These are phyloP conservation scores for Lasiosphaeris hirsuta DNA, from an alignment of 495 filamentous ascomycete species.

Conservation along the genomic window DNA sequence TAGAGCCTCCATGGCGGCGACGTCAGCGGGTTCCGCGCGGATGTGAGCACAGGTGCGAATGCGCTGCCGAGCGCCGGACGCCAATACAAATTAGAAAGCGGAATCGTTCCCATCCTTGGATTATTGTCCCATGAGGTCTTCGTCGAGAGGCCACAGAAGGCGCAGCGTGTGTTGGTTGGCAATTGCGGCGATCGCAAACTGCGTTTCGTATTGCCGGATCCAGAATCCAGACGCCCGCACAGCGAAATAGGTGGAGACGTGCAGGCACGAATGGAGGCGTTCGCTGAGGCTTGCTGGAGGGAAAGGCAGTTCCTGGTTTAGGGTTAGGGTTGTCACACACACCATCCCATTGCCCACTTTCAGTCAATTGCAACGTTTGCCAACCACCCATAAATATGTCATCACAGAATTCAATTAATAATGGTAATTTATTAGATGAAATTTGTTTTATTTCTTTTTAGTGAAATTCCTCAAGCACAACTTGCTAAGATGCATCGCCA, in stretches of 20 bases:
- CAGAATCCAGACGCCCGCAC: too few species aligned
- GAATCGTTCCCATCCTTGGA: too few species aligned
- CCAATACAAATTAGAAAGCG: too few species aligned
- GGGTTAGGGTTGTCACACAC: constrained; percentile 8
- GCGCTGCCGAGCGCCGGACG: too few species aligned
- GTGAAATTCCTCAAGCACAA: neutral
- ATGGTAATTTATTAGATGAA: neutral
- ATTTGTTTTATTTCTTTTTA: neutral
- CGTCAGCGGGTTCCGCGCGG: neutral
- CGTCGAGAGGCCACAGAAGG: too few species aligned
- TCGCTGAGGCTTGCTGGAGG: too few species aligned
- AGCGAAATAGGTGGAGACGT: constrained; percentile 4
- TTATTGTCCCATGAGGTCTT: too few species aligned
- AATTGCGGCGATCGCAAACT: too few species aligned
- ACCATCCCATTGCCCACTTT: neutral
- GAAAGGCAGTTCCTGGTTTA: neutral
- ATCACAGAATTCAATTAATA: too few species aligned
- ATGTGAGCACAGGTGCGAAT: too few species aligned
- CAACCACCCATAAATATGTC: neutral
- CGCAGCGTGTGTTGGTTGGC: too few species aligned
- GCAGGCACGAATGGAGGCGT: constrained; percentile 1
- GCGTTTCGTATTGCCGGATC: too few species aligned
- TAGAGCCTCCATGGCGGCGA: constrained; percentile 35
- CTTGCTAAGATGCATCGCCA: neutral
- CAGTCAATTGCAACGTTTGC: neutral